phyloP scores from a whole-genome alignment of 768 basidiomycete genomes.

The Butyriboletus loyo region DNA sequence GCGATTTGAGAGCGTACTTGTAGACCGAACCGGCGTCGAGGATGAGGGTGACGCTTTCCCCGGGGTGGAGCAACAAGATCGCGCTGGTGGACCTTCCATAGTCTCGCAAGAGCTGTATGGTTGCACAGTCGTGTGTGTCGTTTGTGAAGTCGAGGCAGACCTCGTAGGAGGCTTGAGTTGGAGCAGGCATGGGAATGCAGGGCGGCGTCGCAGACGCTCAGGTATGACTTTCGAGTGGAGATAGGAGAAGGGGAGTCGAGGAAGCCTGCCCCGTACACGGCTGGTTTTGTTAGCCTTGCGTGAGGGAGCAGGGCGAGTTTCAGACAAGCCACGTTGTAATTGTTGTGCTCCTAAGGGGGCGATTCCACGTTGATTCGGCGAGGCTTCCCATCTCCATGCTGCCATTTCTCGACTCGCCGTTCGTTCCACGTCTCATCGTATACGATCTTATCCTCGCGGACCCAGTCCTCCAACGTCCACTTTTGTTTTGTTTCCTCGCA shows the following conservation, averaged over 20 bases:
- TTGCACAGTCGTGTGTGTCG: conserved; percentile 61
- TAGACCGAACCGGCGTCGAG: conserved; percentile 68
- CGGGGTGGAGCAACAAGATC: conserved; percentile 56
- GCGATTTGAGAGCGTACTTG: conserved; percentile 65
- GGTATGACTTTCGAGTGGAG: conserved; percentile 12
- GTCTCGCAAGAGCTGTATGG: conserved; percentile 62
- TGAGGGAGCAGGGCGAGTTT: conserved; percentile 28
- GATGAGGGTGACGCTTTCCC: conserved; percentile 62
- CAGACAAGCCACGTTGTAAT: conserved; percentile 27
- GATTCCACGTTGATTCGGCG: conserved; percentile 28
- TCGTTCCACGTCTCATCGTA: conserved; percentile 35
- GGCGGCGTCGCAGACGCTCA: conserved; percentile 36
- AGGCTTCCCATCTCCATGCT: conserved; percentile 13
- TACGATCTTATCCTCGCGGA: conserved; percentile 31
- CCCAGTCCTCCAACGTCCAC: conserved; percentile 36
- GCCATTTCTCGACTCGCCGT: conserved; percentile 28
- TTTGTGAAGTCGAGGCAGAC: conserved; percentile 68
- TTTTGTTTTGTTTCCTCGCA: conserved; percentile 29
- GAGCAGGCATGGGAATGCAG: conserved; percentile 49
- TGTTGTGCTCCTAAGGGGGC: conserved; percentile 31
- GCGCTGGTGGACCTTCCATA: conserved; percentile 56
- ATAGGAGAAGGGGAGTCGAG: conserved; percentile 15
- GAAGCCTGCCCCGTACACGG: conserved; percentile 22
- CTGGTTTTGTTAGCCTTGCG: conserved; percentile 36
- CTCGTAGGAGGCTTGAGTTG: conserved; percentile 54